Evolutionary conservation across 2,329 filamentous ascomycete genomes (phyloP).

Genomic region (Chaetomium globosum): DNA sequence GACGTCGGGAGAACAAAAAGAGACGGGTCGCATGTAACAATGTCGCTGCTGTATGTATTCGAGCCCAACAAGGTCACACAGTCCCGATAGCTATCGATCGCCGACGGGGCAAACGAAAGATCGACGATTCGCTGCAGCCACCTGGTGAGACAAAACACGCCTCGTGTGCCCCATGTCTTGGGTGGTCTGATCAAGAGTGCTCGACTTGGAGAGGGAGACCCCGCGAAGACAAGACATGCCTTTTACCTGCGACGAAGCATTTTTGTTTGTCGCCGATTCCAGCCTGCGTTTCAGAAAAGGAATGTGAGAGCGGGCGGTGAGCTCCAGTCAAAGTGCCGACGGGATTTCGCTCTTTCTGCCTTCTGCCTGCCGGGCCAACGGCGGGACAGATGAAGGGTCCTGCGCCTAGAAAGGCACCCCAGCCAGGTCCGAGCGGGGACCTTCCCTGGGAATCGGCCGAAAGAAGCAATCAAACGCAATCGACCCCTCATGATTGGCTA

Average conservation of each 20-base stretch:
- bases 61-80: background rate
- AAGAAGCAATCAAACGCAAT: conserved; percentile 26
- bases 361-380: conserved; percentile 15
- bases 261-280: background rate
- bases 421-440: conserved; percentile 13
- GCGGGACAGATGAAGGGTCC: conserved; percentile 6
- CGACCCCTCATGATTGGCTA: conserved; percentile 16
- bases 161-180: conserved; percentile 1
- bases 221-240: background rate
- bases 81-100: background rate
- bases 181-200: background rate
- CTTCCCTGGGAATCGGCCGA: conserved; percentile 10
- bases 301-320: conserved; percentile 6
- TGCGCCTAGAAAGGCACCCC: background rate
- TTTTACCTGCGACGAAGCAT: background rate
- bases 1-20: background rate
- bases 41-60: background rate
- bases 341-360: background rate
- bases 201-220: background rate
- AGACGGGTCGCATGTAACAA: background rate
- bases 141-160: conserved; percentile 11
- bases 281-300: background rate
- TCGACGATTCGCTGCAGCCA: conserved; percentile 11
- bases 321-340: background rate
- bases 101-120: background rate